A percentile compares a stretch with the other conserved stretches of the same genome.
These are phyloP conservation scores for Pyrenophora tritici-repentis DNA, from an alignment of 2,329 filamentous ascomycete species.

Conservation along the genomic window DNA sequence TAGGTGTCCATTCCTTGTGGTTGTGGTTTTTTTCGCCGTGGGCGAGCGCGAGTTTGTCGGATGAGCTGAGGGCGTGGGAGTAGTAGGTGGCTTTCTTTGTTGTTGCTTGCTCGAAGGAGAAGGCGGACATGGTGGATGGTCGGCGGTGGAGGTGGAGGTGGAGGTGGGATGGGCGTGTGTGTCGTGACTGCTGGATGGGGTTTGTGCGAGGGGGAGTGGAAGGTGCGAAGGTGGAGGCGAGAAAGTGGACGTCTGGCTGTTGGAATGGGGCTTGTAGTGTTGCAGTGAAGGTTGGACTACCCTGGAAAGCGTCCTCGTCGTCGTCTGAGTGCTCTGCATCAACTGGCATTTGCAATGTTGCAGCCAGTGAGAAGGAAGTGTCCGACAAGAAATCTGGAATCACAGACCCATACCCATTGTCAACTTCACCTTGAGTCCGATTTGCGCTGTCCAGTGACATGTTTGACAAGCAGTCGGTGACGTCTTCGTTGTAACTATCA, in stretches of 20 bases:
- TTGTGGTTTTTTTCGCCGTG: constrained; percentile 27
- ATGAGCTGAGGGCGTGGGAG: constrained; percentile 16
- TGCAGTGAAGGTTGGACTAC: neutral
- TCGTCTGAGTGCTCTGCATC: neutral
- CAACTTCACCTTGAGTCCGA: too few relatives aligned
- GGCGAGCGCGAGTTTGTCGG: constrained; percentile 23
- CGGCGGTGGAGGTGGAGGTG: neutral
- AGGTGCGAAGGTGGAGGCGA: neutral
- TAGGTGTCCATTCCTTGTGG: constrained; percentile 18
- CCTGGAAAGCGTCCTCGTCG: neutral
- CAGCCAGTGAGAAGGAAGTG: neutral
- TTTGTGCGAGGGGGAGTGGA: neutral
- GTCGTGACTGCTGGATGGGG: constrained; percentile 1
- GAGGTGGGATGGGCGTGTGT: too few relatives aligned
- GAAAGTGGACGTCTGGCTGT: neutral
- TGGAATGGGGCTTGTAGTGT: neutral
- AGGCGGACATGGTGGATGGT: constrained; percentile 2
- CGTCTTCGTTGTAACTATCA: too few relatives aligned
- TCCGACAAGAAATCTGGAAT: neutral
- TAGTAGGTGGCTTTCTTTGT: constrained; percentile 29
- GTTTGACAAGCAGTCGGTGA: too few relatives aligned
- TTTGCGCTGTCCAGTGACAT: too few relatives aligned
- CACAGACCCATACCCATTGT: too few relatives aligned
- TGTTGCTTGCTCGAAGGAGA: neutral
- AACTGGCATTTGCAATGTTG: neutral